Evolutionary conservation across 306 rosid species (phyloP).

Genomic region (Vigna angularis): DNA sequence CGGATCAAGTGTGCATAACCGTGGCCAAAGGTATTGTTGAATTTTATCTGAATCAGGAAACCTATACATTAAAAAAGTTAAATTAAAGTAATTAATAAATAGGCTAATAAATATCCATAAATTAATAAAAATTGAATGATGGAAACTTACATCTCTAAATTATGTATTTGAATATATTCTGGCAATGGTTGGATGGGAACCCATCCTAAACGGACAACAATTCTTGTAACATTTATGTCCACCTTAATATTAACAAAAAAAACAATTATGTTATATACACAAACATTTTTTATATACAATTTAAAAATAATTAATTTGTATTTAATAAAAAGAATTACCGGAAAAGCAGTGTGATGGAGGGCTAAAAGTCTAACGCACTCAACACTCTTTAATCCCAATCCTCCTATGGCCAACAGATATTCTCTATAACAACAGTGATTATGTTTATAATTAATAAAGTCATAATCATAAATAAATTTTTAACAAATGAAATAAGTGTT

Average conservation of each 20-base stretch:
- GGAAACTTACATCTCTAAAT: constrained; percentile 61
- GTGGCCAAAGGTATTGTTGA: constrained; percentile 83
- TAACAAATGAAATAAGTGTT: neutral
- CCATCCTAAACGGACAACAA: constrained; percentile 86
- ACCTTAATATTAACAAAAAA: constrained; percentile 48
- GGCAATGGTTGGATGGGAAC: constrained; percentile 81
- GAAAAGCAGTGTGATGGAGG: constrained; percentile 70
- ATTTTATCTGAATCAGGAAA: constrained; percentile 60
- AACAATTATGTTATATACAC: neutral
- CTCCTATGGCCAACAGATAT: constrained; percentile 57
- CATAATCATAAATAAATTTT: neutral
- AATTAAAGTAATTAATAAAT: neutral
- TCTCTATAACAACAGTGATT: constrained; percentile 47
- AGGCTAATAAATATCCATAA: neutral
- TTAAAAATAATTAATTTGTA: neutral
- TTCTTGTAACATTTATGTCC: constrained; percentile 86
- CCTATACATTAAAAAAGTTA: constrained; percentile 42
- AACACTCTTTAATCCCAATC: constrained; percentile 80
- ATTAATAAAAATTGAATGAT: neutral
- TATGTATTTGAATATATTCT: constrained; percentile 59
- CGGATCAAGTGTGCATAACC: constrained; percentile 56
- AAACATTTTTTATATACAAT: neutral
- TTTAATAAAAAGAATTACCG: constrained; percentile 47
- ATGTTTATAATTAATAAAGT: neutral
- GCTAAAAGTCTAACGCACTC: constrained; percentile 80